Evolutionary conservation across 139 green algal species (phyloP).

Genomic region (Chlorella sp.): DNA sequence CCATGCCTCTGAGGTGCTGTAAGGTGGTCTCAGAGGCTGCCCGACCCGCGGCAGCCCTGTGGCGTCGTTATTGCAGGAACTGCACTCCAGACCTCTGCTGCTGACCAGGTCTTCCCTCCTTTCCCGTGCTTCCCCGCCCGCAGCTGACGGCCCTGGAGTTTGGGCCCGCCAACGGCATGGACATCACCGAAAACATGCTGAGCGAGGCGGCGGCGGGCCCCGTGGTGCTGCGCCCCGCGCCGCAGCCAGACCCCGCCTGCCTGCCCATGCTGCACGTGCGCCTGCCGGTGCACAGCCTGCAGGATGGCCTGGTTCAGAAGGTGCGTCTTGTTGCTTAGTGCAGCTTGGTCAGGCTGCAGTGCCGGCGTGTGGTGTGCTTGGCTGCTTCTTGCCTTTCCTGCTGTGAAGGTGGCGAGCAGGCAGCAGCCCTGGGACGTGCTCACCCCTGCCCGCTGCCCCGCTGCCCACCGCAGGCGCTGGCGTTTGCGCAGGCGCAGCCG

Average conservation of each 20-base stretch:
- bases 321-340: background rate
- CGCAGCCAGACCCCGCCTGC: conserved; percentile 8
- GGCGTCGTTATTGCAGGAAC: too few relatives aligned
- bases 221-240: conserved; percentile 22
- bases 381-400: background rate
- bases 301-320: conserved; percentile 35
- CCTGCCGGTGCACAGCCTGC: background rate
- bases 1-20: too few relatives aligned
- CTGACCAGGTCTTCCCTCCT: background rate
- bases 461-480: conserved; percentile 24
- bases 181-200: conserved; percentile 55
- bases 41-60: too few relatives aligned
- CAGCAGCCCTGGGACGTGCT: too few relatives aligned
- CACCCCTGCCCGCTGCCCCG: background rate
- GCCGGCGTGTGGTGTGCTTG: too few relatives aligned
- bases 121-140: background rate
- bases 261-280: conserved; percentile 57
- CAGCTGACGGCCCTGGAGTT: conserved; percentile 51
- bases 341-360: background rate
- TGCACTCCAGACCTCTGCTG: too few relatives aligned
- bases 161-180: conserved; percentile 44
- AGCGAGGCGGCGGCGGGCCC: background rate
- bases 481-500: conserved; percentile 34
- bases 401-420: too few relatives aligned
- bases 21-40: too few relatives aligned